phyloP scores from a whole-genome alignment of 148 eudicot genomes.

The Gaultheria prostrata region DNA sequence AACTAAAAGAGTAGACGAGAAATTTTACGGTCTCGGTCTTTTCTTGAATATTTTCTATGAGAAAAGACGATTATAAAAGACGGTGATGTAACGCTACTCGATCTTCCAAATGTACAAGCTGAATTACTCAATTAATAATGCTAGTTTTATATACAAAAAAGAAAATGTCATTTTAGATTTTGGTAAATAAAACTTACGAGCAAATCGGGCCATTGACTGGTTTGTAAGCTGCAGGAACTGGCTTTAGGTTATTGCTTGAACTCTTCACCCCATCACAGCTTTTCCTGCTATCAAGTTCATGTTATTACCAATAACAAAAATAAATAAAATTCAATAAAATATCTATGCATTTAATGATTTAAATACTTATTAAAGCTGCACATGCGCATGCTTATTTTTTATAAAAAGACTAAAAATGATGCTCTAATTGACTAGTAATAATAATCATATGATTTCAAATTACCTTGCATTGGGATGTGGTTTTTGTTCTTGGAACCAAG shows the following conservation, averaged over 20 bases:
- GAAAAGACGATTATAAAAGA: background rate
- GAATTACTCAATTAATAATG: background rate
- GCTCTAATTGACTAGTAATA: background rate
- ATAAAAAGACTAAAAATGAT: background rate
- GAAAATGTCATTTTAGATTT: background rate
- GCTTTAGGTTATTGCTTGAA: conserved; percentile 20
- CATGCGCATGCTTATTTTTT: background rate
- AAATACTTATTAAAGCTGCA: background rate
- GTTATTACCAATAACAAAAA: background rate
- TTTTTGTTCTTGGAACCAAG: conserved; percentile 24
- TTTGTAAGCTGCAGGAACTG: conserved; percentile 31
- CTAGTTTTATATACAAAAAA: background rate
- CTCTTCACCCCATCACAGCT: conserved; percentile 37
- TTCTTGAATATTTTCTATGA: background rate
- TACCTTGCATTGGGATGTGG: conserved; percentile 35
- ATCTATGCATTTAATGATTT: background rate
- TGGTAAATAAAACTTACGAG: conserved; percentile 35
- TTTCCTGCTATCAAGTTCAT: conserved; percentile 29
- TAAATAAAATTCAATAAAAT: background rate
- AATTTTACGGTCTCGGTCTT: background rate
- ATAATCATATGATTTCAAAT: background rate
- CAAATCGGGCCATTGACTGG: conserved; percentile 44
- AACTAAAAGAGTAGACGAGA: background rate
- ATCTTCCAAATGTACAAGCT: background rate
- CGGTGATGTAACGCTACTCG: no score